Evolutionary conservation across 257 asterid species (phyloP).

Genomic region (Gynochthodes officinalis): DNA sequence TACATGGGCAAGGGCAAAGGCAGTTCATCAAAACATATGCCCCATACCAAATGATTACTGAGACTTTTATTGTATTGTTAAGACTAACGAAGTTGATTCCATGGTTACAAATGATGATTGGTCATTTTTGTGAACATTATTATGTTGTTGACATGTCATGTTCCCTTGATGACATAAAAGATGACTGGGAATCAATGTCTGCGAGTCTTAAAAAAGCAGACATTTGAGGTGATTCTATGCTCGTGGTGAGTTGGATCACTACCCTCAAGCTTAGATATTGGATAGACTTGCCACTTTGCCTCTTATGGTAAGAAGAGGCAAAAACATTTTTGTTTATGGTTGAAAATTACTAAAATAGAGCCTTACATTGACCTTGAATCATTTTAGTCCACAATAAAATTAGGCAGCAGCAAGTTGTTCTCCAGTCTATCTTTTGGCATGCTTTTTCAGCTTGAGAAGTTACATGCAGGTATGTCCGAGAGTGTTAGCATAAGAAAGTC

Average conservation of each 20-base stretch:
- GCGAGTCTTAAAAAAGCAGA: constrained; percentile 5
- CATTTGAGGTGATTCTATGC: not conserved
- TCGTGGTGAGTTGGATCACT: not conserved
- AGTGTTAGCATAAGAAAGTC: not conserved
- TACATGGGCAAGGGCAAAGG: not conserved
- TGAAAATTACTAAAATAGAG: not conserved
- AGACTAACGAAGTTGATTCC: not conserved
- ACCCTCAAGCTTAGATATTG: not conserved
- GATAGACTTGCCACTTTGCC: not conserved
- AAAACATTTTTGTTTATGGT: not conserved
- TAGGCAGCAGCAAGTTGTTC: not conserved
- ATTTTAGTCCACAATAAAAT: not conserved
- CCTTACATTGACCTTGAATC: not conserved
- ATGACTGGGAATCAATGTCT: not conserved
- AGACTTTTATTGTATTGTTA: not conserved
- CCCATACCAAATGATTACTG: not conserved
- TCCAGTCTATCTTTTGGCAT: not conserved
- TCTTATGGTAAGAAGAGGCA: not conserved
- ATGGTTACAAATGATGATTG: not conserved
- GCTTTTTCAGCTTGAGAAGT: not conserved
- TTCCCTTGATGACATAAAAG: not conserved
- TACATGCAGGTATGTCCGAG: not conserved
- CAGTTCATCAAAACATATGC: not conserved
- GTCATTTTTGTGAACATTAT: not conserved
- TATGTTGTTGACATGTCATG: not conserved